Conservation (phyloP, 1,284 basidiomycete species). For the Boletus nobilissimus region DNA sequence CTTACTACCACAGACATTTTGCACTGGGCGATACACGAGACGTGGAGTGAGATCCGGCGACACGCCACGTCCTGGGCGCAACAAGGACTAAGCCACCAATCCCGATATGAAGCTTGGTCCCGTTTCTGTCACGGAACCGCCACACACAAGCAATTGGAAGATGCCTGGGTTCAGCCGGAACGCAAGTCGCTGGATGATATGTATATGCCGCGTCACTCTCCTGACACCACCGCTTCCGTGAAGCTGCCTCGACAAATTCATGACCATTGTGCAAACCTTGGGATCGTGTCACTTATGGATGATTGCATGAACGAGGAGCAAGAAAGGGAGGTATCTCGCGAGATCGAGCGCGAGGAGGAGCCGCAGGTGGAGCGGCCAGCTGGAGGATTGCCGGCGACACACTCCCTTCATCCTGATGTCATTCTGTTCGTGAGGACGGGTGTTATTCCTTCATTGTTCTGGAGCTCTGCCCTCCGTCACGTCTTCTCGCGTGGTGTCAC, state of each 20-base stretch:
- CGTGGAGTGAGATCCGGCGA: background rate
- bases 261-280: background rate
- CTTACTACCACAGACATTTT: background rate
- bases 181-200: background rate
- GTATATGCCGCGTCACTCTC: background rate
- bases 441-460: too few species aligned
- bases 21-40: constrained; percentile 1
- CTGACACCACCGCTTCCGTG: too few species aligned
- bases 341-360: background rate
- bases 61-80: background rate
- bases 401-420: background rate
- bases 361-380: background rate
- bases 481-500: background rate
- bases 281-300: background rate
- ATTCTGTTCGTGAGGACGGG: background rate
- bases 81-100: background rate
- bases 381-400: background rate
- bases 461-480: background rate
- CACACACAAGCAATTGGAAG: background rate
- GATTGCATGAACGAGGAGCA: background rate
- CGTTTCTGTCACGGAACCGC: background rate
- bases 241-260: background rate
- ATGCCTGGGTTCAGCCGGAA: background rate
- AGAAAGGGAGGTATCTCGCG: background rate
- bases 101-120: background rate